These are phyloP conservation scores for Aspergillus ochraceus DNA, from an alignment of 2,329 filamentous ascomycete species.

Conservation along the genomic window DNA sequence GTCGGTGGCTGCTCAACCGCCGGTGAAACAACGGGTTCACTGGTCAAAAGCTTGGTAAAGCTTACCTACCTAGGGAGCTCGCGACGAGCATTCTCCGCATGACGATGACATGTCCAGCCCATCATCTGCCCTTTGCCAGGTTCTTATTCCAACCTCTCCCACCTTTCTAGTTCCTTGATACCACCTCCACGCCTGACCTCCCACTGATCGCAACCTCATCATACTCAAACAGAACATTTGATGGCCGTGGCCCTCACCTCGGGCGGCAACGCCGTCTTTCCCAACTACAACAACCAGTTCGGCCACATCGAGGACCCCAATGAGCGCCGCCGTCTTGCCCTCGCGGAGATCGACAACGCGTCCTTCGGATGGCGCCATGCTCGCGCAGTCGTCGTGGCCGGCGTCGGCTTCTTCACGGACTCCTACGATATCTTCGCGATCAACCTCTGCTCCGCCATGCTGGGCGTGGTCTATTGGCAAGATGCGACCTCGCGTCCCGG, in stretches of 20 bases:
- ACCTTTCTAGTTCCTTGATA: neutral
- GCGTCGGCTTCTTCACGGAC: slow-evolving; percentile 87
- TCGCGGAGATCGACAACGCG: slow-evolving; percentile 78
- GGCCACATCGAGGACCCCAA: slow-evolving; percentile 59
- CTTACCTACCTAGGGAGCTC: neutral
- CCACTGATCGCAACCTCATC: neutral
- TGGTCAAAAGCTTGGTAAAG: neutral
- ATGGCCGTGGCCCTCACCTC: neutral
- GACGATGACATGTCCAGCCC: neutral
- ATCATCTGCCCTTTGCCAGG: neutral
- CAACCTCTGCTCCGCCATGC: slow-evolving; percentile 70
- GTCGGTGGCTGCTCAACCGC: neutral
- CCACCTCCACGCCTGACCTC: neutral
- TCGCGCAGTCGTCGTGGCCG: slow-evolving; percentile 72
- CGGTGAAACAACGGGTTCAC: neutral
- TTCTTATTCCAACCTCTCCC: neutral
- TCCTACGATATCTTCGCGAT: slow-evolving; percentile 82
- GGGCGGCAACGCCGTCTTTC: slow-evolving; percentile 62
- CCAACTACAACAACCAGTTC: slow-evolving; percentile 43
- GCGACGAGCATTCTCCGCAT: neutral
- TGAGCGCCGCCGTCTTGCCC: slow-evolving; percentile 74
- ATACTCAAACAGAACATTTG: no score
- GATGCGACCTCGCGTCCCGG: slow-evolving; percentile 46
- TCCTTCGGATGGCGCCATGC: slow-evolving; percentile 85
- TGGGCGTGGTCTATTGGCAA: slow-evolving; percentile 76